phyloP scores from a whole-genome alignment of 2,329 filamentous ascomycete species.

The Phyllosticta ampelicida region DNA sequence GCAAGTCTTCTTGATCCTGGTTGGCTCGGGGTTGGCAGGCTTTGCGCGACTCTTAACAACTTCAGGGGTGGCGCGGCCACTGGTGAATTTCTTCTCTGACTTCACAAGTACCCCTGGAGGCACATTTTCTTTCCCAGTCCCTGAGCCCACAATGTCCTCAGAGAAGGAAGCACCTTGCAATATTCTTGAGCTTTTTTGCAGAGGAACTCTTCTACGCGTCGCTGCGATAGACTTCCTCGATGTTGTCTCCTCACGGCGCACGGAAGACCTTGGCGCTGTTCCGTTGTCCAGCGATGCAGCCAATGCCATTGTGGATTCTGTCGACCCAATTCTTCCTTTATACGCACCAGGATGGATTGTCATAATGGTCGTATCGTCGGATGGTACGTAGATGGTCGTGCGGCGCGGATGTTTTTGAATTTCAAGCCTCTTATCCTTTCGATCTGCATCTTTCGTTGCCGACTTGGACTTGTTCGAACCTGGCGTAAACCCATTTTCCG shows the following conservation, averaged over 20 bases:
- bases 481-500: slow-evolving; percentile 12
- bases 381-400: slow-evolving; percentile 41
- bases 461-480: neutral
- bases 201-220: slow-evolving; percentile 39
- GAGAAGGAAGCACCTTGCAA: slow-evolving; percentile 32
- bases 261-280: slow-evolving; percentile 19
- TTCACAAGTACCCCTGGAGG: slow-evolving; percentile 37
- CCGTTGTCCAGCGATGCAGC: slow-evolving; percentile 30
- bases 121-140: slow-evolving; percentile 53
- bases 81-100: slow-evolving; percentile 10
- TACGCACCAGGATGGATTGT: slow-evolving; percentile 40
- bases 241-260: slow-evolving; percentile 20
- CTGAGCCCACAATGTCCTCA: slow-evolving; percentile 41
- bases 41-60: neutral
- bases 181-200: slow-evolving; percentile 32
- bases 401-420: slow-evolving; percentile 33
- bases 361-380: slow-evolving; percentile 40
- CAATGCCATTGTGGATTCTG: slow-evolving; percentile 28
- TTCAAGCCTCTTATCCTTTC: slow-evolving; percentile 23
- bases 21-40: neutral
- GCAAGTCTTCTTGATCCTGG: neutral
- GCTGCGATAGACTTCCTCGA: slow-evolving; percentile 33
- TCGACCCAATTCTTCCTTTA: slow-evolving; percentile 19
- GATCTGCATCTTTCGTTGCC: slow-evolving; percentile 12
- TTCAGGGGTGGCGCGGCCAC: neutral